A percentile compares a stretch with the other conserved stretches of the same genome.
Conservation (phyloP, 176 grass and related monocot species). For the Dendrocalamus sinicus region DNA sequence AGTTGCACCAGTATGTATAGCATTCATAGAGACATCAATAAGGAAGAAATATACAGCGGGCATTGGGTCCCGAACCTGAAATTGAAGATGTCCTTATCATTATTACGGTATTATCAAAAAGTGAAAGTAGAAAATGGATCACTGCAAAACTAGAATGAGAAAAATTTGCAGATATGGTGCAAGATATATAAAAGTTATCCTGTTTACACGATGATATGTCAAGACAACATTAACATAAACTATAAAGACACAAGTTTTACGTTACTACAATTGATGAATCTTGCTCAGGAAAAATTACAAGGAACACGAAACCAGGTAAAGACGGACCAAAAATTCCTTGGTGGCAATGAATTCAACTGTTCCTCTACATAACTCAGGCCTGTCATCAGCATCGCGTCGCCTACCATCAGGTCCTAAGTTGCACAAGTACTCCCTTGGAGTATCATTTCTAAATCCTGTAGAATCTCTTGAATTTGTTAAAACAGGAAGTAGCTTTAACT, state of each 20-base stretch:
- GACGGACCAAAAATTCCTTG: constrained; percentile 95
- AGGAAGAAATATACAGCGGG: constrained; percentile 92
- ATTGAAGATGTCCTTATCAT: constrained; percentile 12
- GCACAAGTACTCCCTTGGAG: constrained; percentile 91
- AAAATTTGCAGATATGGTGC: not conserved
- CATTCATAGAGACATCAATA: constrained; percentile 91
- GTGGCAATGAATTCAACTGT: constrained; percentile 96
- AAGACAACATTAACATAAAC: constrained; percentile 2
- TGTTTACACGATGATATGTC: not conserved
- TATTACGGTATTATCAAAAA: not conserved
- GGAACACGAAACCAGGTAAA: constrained; percentile 22
- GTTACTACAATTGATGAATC: constrained; percentile 5
- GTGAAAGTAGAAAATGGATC: not conserved
- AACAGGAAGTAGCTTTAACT: not conserved
- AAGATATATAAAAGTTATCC: not conserved
- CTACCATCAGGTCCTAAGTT: constrained; percentile 96
- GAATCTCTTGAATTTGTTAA: constrained; percentile 4
- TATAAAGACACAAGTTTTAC: not conserved
- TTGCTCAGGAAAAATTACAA: constrained; percentile 5
- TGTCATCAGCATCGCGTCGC: constrained; percentile 95
- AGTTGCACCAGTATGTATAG: constrained; percentile 81
- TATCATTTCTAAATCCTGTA: constrained; percentile 91
- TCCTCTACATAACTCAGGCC: constrained; percentile 95
- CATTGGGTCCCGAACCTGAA: constrained; percentile 94
- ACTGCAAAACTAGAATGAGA: not conserved